These are phyloP conservation scores for Lactarius psammicola DNA, from an alignment of 768 basidiomycete genomes.

Conservation along the genomic window DNA sequence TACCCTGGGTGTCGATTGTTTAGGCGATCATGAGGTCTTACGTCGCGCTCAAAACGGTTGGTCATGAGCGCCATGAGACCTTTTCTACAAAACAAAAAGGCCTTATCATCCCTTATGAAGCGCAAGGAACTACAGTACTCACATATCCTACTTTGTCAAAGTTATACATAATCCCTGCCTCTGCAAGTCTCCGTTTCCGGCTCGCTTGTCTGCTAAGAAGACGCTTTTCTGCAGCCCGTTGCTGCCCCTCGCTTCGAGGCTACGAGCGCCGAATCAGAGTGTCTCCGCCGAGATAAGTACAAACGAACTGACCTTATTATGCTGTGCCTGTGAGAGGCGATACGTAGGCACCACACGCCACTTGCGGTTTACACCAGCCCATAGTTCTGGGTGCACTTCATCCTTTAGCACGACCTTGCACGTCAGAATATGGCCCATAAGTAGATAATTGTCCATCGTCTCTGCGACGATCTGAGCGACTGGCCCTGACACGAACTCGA, in stretches of 20 bases:
- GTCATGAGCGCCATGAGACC: constrained; percentile 14
- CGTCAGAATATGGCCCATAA: constrained; percentile 89
- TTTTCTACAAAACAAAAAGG: constrained; percentile 38
- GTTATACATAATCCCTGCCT: constrained; percentile 84
- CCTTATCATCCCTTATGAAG: background rate
- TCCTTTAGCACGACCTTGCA: constrained; percentile 91
- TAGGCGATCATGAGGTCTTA: background rate
- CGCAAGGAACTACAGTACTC: constrained; percentile 37
- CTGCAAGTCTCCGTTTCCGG: constrained; percentile 75
- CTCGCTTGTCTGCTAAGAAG: constrained; percentile 73
- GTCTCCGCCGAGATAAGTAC: background rate
- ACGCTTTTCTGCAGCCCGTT: constrained; percentile 60
- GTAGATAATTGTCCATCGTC: constrained; percentile 98
- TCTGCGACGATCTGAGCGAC: constrained; percentile 96
- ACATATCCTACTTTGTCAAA: constrained; percentile 83
- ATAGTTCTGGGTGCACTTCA: constrained; percentile 87
- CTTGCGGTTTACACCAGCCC: constrained; percentile 94
- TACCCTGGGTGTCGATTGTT: background rate
- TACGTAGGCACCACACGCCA: constrained; percentile 76
- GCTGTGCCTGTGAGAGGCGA: constrained; percentile 64
- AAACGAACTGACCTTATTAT: constrained; percentile 70
- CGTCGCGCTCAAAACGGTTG: background rate
- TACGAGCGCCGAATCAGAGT: constrained; percentile 33
- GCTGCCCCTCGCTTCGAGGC: constrained; percentile 73
- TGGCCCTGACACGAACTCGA: constrained; percentile 89